Base-by-base conservation (phyloP, 306 rosid genomes). In the Fragaria vesca region DNA sequence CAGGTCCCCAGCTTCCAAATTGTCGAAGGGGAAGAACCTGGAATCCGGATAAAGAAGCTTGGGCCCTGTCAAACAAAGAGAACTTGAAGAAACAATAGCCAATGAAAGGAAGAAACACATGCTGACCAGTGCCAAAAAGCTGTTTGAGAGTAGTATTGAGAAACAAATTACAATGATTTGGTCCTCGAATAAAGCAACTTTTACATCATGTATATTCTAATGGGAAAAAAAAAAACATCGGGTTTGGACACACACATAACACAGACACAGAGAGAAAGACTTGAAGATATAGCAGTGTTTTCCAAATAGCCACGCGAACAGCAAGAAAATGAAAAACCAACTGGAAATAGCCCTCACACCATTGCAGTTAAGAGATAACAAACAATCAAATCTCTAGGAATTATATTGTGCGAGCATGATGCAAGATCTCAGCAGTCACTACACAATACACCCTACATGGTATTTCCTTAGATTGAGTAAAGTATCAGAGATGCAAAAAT, bases 1-100 rank as follows among this genome's bases (percentile, higher is more conserved):
- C 97, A 73, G 97, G 98, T 30, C 95, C 98, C 98, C 97, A 94
- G 74, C 57, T 83, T 87, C 97, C 98, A 82, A 94, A 92, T 85
- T 94, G 94, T 38, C 77, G 88, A 47, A 94, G 97, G 76, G 98
- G 97, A 42, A 94, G 90, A 84, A 92, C 93, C 65, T 89, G 79
- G 80, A 94, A 94, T 72, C 91, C 93, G 66, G 91, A 91, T 90
- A 94, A 84, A 87, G 92, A 88, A 76, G 97, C 98, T 84, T 79
- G 85, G 28, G 79, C 87, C 88, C 98, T 94, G 97, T 69, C 54
- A 69, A 81, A 63, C 42, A 66, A 67, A 76, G 79, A 30, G 62
- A 21, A 55, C 72, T 51, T 54, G 28, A 6, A 38, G 43, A 62
- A 61, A n/a, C 61, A 16, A 15, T 24, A 26, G 30, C 16, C 6